Base-by-base conservation (phyloP, 2,329 filamentous ascomycete genomes). In the Diaporthe nobilis region DNA sequence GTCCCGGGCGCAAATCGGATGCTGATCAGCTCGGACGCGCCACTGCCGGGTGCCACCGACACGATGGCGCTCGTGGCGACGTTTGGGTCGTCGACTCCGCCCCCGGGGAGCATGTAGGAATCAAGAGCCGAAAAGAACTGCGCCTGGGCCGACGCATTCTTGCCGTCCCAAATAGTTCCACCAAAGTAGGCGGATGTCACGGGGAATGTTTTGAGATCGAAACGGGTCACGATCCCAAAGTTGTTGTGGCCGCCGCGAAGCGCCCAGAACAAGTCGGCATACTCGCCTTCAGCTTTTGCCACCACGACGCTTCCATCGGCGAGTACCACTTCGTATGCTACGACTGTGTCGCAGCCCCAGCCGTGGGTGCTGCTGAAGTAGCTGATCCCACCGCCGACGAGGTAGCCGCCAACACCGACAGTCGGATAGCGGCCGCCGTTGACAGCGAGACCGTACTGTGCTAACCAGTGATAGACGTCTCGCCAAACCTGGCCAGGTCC, bases 241-340 rank as follows among this genome's bases (percentile, higher is more conserved):
- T 88, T 88, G 78, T 83, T 85, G 28, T 83, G 82, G 15, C 87
- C 87, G 4, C 87, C 88, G 58, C 85, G 84, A 1, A 88, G 81
- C 2, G 86, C 87, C 77, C 82, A 84, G 77, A 81, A 88, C 2
- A 89, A 82, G 73, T 89, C 86, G 0, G 80, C 3, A 80, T 77
- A 0, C 76, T 70, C 2, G 75, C 78, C 49, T 81, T 84, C 34
- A 5, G 83, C 84, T 17, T 82, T 83, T 42, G 86, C 80, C 28
- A 63, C 70, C 39, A 72, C 55, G 20, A 72, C 53, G 4, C 25
- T 22, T 31, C 70, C 55, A 9, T 83, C 79, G 6, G 84, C 83
- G 1, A 87, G 82, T 1, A 89, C 86, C 37, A 89, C 82, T 74
- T 87, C 81, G 57, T 81, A 86, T 65, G 82, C 83, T 22, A 80